Percentiles rank a stretch among this genome's conserved stretches.
Evolutionary conservation across 1,139 yeast species (phyloP).

Genomic region (Saccharomyces pastorianus): DNA sequence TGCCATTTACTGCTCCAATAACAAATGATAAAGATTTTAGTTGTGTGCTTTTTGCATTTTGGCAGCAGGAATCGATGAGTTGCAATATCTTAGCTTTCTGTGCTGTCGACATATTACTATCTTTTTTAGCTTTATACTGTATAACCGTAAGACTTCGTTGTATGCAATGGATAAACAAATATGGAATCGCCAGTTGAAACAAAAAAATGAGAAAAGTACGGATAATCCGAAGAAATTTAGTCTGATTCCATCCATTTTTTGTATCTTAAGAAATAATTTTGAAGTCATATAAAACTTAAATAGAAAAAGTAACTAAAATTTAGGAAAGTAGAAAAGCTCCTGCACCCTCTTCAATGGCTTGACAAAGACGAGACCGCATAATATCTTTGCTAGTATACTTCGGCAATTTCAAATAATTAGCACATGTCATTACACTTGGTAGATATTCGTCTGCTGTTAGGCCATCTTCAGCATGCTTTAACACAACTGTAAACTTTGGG

Average conservation of each 20-base stretch:
- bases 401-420: slow-evolving; percentile 85
- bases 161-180: neutral
- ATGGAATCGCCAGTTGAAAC: neutral
- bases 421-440: slow-evolving; percentile 98
- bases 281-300: neutral
- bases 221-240: neutral
- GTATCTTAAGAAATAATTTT: neutral
- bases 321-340: slow-evolving; percentile 78
- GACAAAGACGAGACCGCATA: slow-evolving; percentile 49
- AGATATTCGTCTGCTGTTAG: slow-evolving; percentile 69
- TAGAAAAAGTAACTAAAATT: neutral
- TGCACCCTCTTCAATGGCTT: slow-evolving; percentile 82
- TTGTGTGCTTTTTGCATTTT: slow-evolving; percentile 11
- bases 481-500: slow-evolving; percentile 83
- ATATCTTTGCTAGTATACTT: slow-evolving; percentile 58
- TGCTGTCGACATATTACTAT: neutral
- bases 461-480: slow-evolving; percentile 66
- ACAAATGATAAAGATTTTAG: slow-evolving; percentile 17
- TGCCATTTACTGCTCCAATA: slow-evolving; percentile 18
- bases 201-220: neutral
- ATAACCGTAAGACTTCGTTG: neutral
- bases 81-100: slow-evolving; percentile 20
- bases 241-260: neutral
- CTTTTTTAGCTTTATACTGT: neutral
- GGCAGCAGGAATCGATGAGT: slow-evolving; percentile 20